Conservation (phyloP, 2,329 filamentous ascomycete genomes). For the Colletotrichum costaricense region DNA sequence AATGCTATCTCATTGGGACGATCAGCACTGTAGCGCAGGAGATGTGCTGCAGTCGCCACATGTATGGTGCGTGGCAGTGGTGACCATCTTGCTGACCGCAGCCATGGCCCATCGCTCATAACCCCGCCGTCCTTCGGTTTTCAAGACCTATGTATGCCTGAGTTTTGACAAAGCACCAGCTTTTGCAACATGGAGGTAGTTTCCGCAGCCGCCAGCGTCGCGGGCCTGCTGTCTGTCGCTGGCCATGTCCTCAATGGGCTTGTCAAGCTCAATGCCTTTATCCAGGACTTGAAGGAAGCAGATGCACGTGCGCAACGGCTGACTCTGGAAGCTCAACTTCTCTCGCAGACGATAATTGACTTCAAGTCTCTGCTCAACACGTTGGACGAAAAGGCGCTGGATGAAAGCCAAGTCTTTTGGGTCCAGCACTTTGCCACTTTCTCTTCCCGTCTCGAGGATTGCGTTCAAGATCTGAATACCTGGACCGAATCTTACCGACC, state of each 20-base stretch:
- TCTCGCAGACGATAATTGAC: neutral
- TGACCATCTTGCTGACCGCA: neutral
- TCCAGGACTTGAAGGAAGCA: neutral
- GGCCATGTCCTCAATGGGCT: neutral
- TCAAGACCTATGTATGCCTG: neutral
- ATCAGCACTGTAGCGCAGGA: neutral
- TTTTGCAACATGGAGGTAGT: neutral
- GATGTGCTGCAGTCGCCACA: neutral
- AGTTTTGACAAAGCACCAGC: neutral
- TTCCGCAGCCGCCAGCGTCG: neutral
- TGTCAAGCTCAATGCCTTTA: neutral
- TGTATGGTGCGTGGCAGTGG: neutral
- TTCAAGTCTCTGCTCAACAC: neutral
- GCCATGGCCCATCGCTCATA: neutral
- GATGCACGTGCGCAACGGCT: neutral
- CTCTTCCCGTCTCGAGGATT: neutral
- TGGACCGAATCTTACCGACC: neutral
- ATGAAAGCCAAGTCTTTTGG: rapidly evolving
- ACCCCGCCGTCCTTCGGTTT: neutral
- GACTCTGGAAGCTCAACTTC: rapidly evolving
- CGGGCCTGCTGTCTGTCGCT: neutral
- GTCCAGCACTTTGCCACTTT: neutral
- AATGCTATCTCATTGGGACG: rapidly evolving
- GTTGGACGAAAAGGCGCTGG: neutral
- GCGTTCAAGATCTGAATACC: neutral